phyloP scores from a whole-genome alignment of 2,329 filamentous ascomycete species.

The Aspergillus brunneoviolaceus region DNA sequence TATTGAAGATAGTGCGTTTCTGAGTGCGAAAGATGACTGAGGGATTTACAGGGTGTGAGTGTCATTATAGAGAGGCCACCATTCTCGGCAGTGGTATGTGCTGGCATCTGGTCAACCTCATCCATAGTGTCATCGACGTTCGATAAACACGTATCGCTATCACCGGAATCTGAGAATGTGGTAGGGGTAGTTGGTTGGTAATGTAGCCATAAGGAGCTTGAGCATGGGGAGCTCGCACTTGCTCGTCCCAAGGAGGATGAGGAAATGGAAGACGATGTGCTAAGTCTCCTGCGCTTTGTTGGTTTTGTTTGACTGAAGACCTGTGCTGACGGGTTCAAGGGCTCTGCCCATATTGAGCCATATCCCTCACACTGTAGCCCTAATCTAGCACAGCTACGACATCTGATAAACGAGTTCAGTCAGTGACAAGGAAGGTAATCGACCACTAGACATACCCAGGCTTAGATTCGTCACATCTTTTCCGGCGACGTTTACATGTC shows the following conservation, averaged over 20 bases:
- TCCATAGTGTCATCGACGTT: slow-evolving; percentile 3
- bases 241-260: slow-evolving; percentile 15
- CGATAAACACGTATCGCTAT: background rate
- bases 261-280: slow-evolving; percentile 18
- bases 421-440: background rate
- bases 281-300: slow-evolving; percentile 25
- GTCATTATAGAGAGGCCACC: slow-evolving; percentile 12
- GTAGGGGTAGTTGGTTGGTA: slow-evolving; percentile 4
- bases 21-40: slow-evolving; percentile 29
- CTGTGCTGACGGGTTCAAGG: slow-evolving; percentile 32
- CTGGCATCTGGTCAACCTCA: background rate
- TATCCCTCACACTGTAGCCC: slow-evolving; percentile 40
- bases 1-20: slow-evolving; percentile 42
- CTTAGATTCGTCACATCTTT: slow-evolving; percentile 40
- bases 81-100: background rate
- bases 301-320: slow-evolving; percentile 26
- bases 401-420: slow-evolving; percentile 25
- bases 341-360: slow-evolving; percentile 37
- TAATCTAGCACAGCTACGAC: slow-evolving; percentile 33
- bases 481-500: slow-evolving; percentile 41
- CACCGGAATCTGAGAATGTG: slow-evolving; percentile 1
- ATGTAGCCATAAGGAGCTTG: slow-evolving; percentile 8
- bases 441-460: slow-evolving; percentile 28
- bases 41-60: slow-evolving; percentile 18
- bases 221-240: slow-evolving; percentile 10